Evolutionary conservation across 2,329 filamentous ascomycete species (phyloP).

Genomic region (Biscogniauxia marginata): DNA sequence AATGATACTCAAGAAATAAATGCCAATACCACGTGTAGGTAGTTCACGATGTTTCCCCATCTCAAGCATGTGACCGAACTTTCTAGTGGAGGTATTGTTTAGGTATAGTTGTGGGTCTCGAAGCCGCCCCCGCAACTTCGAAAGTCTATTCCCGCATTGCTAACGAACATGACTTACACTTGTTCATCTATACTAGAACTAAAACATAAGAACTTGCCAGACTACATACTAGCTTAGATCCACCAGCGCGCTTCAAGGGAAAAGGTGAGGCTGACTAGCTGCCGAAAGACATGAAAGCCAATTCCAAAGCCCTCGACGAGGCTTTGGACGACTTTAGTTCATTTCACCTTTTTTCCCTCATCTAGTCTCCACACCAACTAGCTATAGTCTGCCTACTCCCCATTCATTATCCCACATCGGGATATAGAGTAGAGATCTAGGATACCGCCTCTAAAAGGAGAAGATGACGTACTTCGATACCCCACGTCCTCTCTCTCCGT

Average conservation of each 20-base stretch:
- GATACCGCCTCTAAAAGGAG: background rate
- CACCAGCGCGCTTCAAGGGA: background rate
- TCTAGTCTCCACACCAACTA: background rate
- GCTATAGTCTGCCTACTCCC: background rate
- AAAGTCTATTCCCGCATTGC: background rate
- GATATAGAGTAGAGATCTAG: background rate
- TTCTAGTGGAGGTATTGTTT: background rate
- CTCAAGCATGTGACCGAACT: background rate
- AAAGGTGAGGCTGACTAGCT: background rate
- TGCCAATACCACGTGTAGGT: background rate
- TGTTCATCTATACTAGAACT: background rate
- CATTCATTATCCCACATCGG: background rate
- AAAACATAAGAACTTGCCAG: background rate
- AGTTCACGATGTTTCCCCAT: background rate
- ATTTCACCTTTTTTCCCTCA: background rate
- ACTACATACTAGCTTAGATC: background rate
- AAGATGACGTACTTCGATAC: background rate
- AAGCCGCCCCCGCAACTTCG: background rate
- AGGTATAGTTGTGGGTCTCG: background rate
- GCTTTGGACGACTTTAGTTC: background rate
- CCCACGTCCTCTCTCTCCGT: background rate
- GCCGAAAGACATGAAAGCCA: background rate
- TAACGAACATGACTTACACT: background rate
- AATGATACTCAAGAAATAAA: background rate
- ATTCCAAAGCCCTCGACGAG: background rate